Percentiles rank a stretch among this genome's conserved stretches.
Conservation (phyloP, 2,329 filamentous ascomycete species). For the Exophiala spinifera region DNA sequence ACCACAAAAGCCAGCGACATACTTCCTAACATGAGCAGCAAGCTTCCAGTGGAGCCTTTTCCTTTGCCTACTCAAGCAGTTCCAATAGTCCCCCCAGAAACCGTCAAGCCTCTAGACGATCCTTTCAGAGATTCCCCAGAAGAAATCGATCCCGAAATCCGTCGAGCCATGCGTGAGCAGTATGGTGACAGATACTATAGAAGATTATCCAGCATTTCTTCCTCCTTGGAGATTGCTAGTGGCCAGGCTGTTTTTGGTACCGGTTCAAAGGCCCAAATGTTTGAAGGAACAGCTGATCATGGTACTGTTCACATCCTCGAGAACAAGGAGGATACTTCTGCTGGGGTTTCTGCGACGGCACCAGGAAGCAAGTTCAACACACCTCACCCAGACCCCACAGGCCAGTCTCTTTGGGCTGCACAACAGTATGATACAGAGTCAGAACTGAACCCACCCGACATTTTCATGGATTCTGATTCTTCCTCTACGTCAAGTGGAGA, state of each 20-base stretch:
- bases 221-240: not conserved
- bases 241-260: conserved; percentile 2
- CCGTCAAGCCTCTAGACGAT: conserved; percentile 5
- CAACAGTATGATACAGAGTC: not conserved
- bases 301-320: not conserved
- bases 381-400: not conserved
- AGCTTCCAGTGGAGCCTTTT: not conserved
- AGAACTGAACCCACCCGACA: not conserved
- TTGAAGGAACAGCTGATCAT: not conserved
- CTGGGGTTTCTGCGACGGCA: no score
- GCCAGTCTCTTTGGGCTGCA: not conserved
- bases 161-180: conserved; percentile 3
- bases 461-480: conserved; percentile 1
- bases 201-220: not conserved
- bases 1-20: conserved; percentile 4
- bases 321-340: not conserved
- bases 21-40: not conserved
- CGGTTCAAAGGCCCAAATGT: conserved; percentile 1
- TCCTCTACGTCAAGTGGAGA: not conserved
- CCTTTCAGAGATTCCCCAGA: conserved; percentile 11
- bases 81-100: not conserved
- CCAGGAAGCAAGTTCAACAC: no score
- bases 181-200: conserved; percentile 8
- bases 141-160: not conserved
- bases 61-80: not conserved